Percentiles rank a stretch among this genome's conserved stretches.
These are phyloP conservation scores for Plasmodium yoelii DNA, from an alignment of 169 alveolate species.

Conservation along the genomic window DNA sequence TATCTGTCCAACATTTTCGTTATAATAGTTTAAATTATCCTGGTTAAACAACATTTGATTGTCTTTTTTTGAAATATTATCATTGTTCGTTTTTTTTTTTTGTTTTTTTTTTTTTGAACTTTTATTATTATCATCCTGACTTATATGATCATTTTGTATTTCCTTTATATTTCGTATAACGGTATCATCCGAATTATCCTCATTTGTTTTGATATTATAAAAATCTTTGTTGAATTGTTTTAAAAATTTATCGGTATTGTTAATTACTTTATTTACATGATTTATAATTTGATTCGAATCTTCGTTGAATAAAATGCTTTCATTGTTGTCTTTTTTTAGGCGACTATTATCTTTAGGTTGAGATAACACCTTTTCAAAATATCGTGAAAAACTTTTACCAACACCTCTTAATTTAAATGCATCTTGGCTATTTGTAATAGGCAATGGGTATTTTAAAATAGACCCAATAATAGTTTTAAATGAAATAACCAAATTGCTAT, in stretches of 20 bases:
- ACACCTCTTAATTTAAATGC: conserved; percentile 81
- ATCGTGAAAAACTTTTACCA: conserved; percentile 74
- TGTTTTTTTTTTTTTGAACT: not conserved
- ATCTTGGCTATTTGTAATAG: conserved; percentile 76
- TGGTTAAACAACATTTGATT: not conserved
- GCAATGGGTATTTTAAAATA: conserved; percentile 81
- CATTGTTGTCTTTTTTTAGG: not conserved
- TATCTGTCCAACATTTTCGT: not conserved
- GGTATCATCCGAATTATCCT: conserved; percentile 40
- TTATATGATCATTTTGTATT: conserved; percentile 49
- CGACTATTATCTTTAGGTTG: conserved; percentile 12
- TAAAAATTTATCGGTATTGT: conserved; percentile 44
- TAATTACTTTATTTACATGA: conserved; percentile 69
- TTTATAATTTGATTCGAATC: conserved; percentile 1
- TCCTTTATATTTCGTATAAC: conserved; percentile 50
- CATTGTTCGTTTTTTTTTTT: not conserved
- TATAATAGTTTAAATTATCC: not conserved
- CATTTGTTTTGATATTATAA: conserved; percentile 21
- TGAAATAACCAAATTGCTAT: conserved; percentile 62
- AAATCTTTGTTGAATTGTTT: conserved; percentile 23
- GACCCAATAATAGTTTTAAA: conserved; percentile 76
- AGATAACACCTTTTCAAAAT: conserved; percentile 60
- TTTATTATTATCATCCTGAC: conserved; percentile 1
- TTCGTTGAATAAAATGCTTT: conserved; percentile 2
- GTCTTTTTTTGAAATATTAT: not conserved